phyloP scores from a whole-genome alignment of 1,284 basidiomycete species.

The Cryptococcus floricola region DNA sequence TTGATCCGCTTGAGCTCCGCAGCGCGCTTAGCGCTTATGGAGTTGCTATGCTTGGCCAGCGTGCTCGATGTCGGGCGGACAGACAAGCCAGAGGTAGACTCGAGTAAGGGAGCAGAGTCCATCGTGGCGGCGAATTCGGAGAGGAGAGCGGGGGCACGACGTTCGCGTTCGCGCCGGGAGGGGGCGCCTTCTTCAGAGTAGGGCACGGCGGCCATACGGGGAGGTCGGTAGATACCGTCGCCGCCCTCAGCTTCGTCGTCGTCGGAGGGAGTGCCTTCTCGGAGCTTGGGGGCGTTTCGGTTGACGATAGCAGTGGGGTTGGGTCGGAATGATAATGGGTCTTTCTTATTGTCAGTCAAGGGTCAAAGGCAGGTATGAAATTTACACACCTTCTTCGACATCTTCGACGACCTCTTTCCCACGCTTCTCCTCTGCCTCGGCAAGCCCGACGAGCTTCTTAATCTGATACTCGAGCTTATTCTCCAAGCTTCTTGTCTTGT shows the following conservation, averaged over 20 bases:
- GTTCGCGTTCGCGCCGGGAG: constrained; percentile 55
- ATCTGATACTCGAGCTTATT: constrained; percentile 88
- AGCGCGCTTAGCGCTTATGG: constrained; percentile 51
- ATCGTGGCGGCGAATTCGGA: constrained; percentile 58
- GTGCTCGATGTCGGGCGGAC: constrained; percentile 36
- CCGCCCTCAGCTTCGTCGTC: constrained; percentile 38
- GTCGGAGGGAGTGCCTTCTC: constrained; percentile 4
- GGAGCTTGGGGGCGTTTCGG: constrained; percentile 15
- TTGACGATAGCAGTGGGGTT: constrained; percentile 59
- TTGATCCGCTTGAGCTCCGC: constrained; percentile 70
- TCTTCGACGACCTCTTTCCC: constrained; percentile 55
- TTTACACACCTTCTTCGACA: constrained; percentile 60
- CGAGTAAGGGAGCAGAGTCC: constrained; percentile 59
- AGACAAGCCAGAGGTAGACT: constrained; percentile 71
- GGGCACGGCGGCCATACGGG: constrained; percentile 85
- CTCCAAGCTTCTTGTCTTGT: constrained; percentile 61
- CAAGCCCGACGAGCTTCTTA: constrained; percentile 79
- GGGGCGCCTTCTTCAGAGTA: constrained; percentile 61
- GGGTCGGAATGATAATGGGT: constrained; percentile 84
- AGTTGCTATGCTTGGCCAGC: constrained; percentile 43
- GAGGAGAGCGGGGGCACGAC: constrained; percentile 68
- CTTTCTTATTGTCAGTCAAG: constrained; percentile 50
- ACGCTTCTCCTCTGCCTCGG: constrained; percentile 53
- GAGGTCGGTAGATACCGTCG: constrained; percentile 77
- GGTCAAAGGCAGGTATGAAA: neutral